These are phyloP conservation scores for Lepidium campestre DNA, from an alignment of 441 rosid species.

Conservation along the genomic window DNA sequence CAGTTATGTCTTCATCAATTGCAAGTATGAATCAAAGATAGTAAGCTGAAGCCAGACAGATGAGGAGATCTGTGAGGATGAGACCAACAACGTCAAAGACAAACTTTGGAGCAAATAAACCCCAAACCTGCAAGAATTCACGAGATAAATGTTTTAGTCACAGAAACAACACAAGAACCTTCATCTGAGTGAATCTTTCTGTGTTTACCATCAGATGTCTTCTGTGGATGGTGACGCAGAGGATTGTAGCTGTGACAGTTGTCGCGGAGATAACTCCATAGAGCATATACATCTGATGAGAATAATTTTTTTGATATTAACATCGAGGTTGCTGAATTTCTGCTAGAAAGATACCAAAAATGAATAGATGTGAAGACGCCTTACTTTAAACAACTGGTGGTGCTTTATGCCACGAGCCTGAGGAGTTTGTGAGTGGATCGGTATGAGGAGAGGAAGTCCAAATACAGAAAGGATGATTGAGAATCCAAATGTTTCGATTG, in stretches of 20 bases:
- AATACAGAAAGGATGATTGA: conserved; percentile 74
- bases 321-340: neutral
- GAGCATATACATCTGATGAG: conserved; percentile 62
- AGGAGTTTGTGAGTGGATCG: conserved; percentile 20
- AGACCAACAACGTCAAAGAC: conserved; percentile 87
- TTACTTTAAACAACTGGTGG: conserved; percentile 50
- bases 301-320: neutral
- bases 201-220: conserved; percentile 84
- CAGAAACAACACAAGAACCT: neutral
- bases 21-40: conserved; percentile 30
- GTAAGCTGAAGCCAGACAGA: conserved; percentile 64
- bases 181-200: neutral
- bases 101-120: conserved; percentile 90
- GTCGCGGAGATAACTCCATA: conserved; percentile 59
- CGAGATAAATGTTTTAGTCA: neutral
- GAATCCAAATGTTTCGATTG: conserved; percentile 86
- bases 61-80: conserved; percentile 56
- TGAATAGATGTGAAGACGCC: conserved; percentile 1
- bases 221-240: conserved; percentile 79
- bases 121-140: conserved; percentile 81
- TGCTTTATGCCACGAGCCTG: conserved; percentile 26
- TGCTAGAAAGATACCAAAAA: neutral
- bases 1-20: neutral
- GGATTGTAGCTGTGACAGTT: conserved; percentile 54
- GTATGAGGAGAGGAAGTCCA: conserved; percentile 72